Evolutionary conservation across 2,329 filamentous ascomycete genomes (phyloP), one percentile per base, ranked within the genome.

Genomic region (Pseudopyricularia javanii): DNA sequence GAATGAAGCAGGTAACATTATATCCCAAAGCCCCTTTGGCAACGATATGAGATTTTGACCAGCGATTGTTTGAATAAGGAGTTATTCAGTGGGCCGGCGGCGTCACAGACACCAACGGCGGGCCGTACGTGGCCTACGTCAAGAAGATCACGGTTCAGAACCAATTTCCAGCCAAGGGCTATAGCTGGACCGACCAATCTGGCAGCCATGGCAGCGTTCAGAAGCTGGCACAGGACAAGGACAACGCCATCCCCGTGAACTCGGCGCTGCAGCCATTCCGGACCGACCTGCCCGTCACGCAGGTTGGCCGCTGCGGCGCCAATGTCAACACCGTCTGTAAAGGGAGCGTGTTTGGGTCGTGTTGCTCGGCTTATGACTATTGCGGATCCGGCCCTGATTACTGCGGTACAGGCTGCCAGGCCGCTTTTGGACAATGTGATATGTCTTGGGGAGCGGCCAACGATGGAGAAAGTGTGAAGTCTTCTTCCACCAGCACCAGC

Each of bases 291-390:
- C 48, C 48, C 4, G 34, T 22, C 14, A 50, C 32, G 8, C 32
- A 35, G n/a, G 22, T 33, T 5, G 48, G 48, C 7, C 11, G 32
- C 7, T 50, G 48, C 52, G 56, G 56, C 48, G 55, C 55, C 55
- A 47, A 20, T 20, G 48, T 35, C 48, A 35, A 35, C 12, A 58
- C 56, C 4, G 55, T 54, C 3, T 58, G 56, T 47, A 53, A 54
- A 12, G 55, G 56, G n/a, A 56, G 55, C 2, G 49, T 30, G 7
- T 53, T 47, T n/a, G 56, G 56, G 3, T 32, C 43, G 9, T 58
- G 56, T 51, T 58, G 56, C 56, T 56, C 55, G 32, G 30, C 55
- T 55, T 56, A 52, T 50, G 54, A 51, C 52, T 58, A 49, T 35
- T 58, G 56, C 49, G 56, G 56, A 37, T 53, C 51, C 48, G 55